Evolutionary conservation across 768 basidiomycete species (phyloP), one percentile per base, ranked within the genome.

Genomic region (Auriscalpium microsporum): DNA sequence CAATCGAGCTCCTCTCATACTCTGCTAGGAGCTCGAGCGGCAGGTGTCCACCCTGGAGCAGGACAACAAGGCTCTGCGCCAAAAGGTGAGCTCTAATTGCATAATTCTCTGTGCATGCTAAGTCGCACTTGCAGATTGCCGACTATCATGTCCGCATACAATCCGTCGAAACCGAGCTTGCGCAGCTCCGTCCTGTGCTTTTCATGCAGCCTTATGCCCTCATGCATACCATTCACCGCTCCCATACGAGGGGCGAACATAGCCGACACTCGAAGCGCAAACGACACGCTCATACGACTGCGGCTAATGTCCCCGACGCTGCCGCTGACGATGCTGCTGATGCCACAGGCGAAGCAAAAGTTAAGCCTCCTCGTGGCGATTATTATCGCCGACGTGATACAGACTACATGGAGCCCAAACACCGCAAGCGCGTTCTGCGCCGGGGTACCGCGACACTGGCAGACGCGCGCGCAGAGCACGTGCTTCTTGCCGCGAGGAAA

Each of bases 401-500:
- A 16, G 60, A 59, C 17, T 53, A 36, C 45, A 58, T 59, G 37
- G 50, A 45, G n/a, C 45, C 50, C 42, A 64, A 61, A 64, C 67
- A 55, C 65, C 66, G 50, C 35, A 56, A 21, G 50, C 59, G 55
- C 48, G 55, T 33, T 62, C 65, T 35, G 68, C 69, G 52, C 65
- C 69, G 56, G 47, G 51, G 45, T 6, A 62, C 37, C 65, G 78
- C 42, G 56, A 78, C 45, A 66, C 75, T 58, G 71, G 59, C 83
- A 2, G 88, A 90, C 58, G 88, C 87, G 4, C 78, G 84, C 47
- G 74, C 77, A 0, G 87, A 90, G 61, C 86, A 86, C 61, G 69
- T 89, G 10, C 73, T 90, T 1, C 71, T 86, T 11, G 87, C 87
- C 3, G 83, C 86, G 9, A 78, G 85, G n/a, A 82, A 72, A 52